Evolutionary conservation across 73 alveolate species (phyloP), one percentile per base, ranked within the genome.

Genomic region (Paramecium tetraurelia): DNA sequence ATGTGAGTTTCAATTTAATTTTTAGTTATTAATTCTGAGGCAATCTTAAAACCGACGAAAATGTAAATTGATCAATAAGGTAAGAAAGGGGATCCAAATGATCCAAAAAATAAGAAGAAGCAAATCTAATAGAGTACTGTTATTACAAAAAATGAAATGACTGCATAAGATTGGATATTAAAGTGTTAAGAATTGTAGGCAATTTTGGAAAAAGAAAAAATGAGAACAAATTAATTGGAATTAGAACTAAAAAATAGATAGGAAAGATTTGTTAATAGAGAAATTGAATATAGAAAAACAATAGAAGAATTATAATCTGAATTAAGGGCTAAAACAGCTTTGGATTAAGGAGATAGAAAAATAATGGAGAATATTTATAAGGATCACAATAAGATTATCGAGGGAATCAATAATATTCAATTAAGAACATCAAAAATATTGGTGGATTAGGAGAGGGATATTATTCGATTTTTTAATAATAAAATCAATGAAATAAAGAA

Each of bases 221-320:
- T 59, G 48, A 89, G 85, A 20, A 92, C 96, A 22, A 75, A 88
- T 21, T 70, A 80, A 63, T 53, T 95, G 41, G 95, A 95, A 77
- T 85, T 89, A 1, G 95, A 93, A 38, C 86, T 96, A 75, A 85
- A 59, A 22, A 86, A 57, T 89, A 93, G 95, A 50, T 90, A 96
- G 77, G 97, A 96, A 87, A 57, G 98, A 63, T 96, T 94, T 88
- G 96, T 96, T 31, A 92, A 93, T 43, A 59, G 98, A 85, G 98
- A 96, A 95, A 93, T 95, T 31, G 98, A 96, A 57, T 96, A 95
- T 86, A 77, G 97, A 44, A 94, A 95, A 84, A 96, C 97, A 14
- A 96, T 96, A 70, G 97, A 92, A 53, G 95, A 96, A 33, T 92
- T 96, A 36, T 93, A 96, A 58, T 31, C 40, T 27, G 92, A 89